Conservation (phyloP, 495 filamentous ascomycete genomes). For the Thozetella sp. region DNA sequence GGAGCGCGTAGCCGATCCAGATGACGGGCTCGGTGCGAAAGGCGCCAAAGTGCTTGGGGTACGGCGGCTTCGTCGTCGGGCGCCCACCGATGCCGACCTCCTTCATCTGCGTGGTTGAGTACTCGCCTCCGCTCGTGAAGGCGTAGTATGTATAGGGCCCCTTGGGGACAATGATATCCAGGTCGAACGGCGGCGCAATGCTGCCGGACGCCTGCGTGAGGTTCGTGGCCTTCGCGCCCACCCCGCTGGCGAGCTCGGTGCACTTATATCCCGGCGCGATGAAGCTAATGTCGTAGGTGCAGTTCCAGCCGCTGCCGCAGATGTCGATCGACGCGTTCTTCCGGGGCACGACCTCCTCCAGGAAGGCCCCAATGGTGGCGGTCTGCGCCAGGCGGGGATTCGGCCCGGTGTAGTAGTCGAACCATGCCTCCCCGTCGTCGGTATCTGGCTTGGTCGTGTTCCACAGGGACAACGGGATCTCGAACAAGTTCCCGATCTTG, state of each 20-base stretch:
- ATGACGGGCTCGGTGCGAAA: conserved; percentile 38
- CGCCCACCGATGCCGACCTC: conserved; percentile 25
- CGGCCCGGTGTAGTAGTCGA: conserved; percentile 36
- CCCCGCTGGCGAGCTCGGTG: conserved; percentile 31
- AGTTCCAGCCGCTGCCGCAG: conserved; percentile 38
- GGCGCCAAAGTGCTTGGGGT: conserved; percentile 30
- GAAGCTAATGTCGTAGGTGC: conserved; percentile 31
- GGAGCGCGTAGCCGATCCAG: conserved; percentile 32
- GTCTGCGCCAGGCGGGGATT: conserved; percentile 21
- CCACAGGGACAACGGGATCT: conserved; percentile 30
- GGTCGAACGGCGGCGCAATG: conserved; percentile 25
- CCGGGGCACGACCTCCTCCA: conserved; percentile 23
- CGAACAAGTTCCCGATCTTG: conserved; percentile 22
- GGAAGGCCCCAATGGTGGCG: conserved; percentile 27
- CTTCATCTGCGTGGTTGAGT: conserved; percentile 31
- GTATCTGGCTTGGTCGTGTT: conserved; percentile 27
- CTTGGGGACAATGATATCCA: conserved; percentile 27
- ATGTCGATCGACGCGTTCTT: conserved; percentile 25
- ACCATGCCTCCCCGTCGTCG: conserved; percentile 20
- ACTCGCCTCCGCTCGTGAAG: conserved; percentile 33
- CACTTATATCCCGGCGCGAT: conserved; percentile 35
- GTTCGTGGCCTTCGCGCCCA: conserved; percentile 20
- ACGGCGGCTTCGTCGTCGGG: conserved; percentile 24
- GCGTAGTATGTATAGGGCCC: conserved; percentile 34
- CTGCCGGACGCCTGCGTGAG: conserved; percentile 27